These are phyloP conservation scores for Tylopilus sp. DNA, from an alignment of 768 basidiomycete genomes.

Conservation along the genomic window DNA sequence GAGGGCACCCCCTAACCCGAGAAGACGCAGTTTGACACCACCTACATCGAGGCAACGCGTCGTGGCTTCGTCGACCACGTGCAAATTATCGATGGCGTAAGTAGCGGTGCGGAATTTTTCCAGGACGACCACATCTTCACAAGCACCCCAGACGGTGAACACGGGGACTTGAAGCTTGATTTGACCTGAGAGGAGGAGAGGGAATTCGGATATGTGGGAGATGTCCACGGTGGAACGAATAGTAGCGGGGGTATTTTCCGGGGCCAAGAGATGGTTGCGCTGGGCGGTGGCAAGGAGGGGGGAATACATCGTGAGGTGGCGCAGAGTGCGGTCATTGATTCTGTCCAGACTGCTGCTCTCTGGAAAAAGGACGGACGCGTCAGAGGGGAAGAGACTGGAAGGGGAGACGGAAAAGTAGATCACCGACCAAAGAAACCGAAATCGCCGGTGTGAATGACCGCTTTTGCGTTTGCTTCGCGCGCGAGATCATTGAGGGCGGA, in stretches of 20 bases:
- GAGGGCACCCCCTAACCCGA: constrained; percentile 95
- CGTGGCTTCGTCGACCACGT: constrained; percentile 93
- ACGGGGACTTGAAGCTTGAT: constrained; percentile 91
- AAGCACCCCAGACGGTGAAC: constrained; percentile 95
- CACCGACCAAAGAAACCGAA: constrained; percentile 93
- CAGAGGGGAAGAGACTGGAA: constrained; percentile 5
- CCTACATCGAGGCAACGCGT: constrained; percentile 89
- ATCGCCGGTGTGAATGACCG: constrained; percentile 96
- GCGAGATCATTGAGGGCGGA: constrained; percentile 90
- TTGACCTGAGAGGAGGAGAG: constrained; percentile 83
- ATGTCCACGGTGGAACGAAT: constrained; percentile 76
- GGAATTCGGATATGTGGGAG: constrained; percentile 89
- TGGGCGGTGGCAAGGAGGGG: constrained; percentile 86
- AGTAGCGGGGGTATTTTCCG: constrained; percentile 61
- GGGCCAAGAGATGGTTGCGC: constrained; percentile 70
- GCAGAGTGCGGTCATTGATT: constrained; percentile 93
- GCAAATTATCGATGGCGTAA: constrained; percentile 85
- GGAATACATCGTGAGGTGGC: constrained; percentile 95
- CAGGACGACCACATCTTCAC: constrained; percentile 90
- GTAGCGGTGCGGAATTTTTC: constrained; percentile 88
- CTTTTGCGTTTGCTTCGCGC: constrained; percentile 81
- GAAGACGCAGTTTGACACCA: constrained; percentile 87
- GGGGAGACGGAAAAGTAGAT: constrained; percentile 2
- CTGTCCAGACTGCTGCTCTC: constrained; percentile 78
- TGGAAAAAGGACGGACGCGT: constrained; percentile 33